Evolutionary conservation across 169 alveolate genomes (phyloP).

Genomic region (Cyclospora cayetanensis): DNA sequence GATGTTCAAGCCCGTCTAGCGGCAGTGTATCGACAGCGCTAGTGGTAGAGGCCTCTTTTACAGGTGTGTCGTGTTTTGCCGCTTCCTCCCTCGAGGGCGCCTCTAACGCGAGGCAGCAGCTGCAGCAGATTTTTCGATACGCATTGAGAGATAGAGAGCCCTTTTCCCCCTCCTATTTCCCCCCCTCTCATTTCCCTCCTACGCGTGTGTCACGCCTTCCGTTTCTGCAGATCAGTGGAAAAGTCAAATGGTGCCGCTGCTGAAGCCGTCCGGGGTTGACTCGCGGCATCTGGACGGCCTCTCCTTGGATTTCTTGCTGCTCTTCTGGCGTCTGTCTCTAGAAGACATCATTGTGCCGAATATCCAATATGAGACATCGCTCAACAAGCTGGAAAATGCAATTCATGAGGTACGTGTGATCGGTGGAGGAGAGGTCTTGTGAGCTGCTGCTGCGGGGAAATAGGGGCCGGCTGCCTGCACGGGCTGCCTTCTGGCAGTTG

Average conservation of each 20-base stretch:
- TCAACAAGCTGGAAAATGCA: not conserved
- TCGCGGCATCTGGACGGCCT: conserved; percentile 47
- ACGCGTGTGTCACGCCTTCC: not conserved
- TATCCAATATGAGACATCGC: conserved; percentile 12
- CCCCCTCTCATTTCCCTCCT: too few species aligned
- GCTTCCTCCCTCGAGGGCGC: too few species aligned
- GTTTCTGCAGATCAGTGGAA: conserved; percentile 27
- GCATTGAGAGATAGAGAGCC: too few species aligned
- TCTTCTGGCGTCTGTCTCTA: conserved; percentile 65
- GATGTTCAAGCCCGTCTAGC: not conserved
- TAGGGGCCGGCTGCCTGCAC: too few species aligned
- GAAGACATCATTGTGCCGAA: conserved; percentile 63
- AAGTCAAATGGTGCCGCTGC: not conserved
- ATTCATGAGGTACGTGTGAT: conserved; percentile 29
- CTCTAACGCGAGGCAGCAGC: not conserved
- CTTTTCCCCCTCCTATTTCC: too few species aligned
- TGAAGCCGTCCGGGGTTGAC: conserved; percentile 1
- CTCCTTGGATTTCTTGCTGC: conserved; percentile 55
- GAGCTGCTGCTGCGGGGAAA: too few species aligned
- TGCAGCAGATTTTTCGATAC: not conserved
- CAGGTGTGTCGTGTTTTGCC: not conserved
- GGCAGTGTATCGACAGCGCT: not conserved
- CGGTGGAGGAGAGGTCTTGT: too few species aligned
- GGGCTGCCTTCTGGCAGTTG: too few species aligned
- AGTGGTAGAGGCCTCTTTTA: not conserved